phyloP scores from a whole-genome alignment of 441 rosid genomes.

The Adansonia rubrostipa region DNA sequence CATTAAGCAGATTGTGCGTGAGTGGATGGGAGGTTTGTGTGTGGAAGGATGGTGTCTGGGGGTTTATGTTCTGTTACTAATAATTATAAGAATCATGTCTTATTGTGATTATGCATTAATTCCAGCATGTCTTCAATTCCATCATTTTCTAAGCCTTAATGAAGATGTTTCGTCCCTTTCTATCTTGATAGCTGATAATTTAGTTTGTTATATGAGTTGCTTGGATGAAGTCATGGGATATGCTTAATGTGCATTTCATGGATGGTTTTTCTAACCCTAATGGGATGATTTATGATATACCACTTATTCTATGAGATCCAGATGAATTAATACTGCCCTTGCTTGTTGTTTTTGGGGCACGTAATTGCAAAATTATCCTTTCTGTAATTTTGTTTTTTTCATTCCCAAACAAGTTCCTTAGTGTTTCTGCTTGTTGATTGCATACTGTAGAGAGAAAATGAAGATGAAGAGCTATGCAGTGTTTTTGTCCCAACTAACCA shows the following conservation, averaged over 20 bases:
- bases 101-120: background rate
- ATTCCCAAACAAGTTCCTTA: conserved; percentile 14
- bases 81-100: background rate
- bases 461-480: conserved; percentile 86
- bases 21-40: background rate
- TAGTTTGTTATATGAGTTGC: too few relatives aligned
- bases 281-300: too few relatives aligned
- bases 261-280: background rate
- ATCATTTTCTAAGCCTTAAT: too few relatives aligned
- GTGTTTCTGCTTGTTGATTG: conserved; percentile 21
- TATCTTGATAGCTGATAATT: background rate
- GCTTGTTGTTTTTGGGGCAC: conserved; percentile 4
- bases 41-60: background rate
- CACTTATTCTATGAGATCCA: background rate
- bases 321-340: background rate
- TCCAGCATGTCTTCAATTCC: background rate
- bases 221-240: background rate
- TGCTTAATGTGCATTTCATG: background rate
- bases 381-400: background rate
- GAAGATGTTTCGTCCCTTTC: background rate
- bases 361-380: background rate
- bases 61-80: background rate
- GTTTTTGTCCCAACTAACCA: conserved; percentile 94
- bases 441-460: conserved; percentile 66
- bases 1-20: background rate